Base-by-base conservation (phyloP, 805 yeast genomes). In the Lipomyces oligophaga region DNA sequence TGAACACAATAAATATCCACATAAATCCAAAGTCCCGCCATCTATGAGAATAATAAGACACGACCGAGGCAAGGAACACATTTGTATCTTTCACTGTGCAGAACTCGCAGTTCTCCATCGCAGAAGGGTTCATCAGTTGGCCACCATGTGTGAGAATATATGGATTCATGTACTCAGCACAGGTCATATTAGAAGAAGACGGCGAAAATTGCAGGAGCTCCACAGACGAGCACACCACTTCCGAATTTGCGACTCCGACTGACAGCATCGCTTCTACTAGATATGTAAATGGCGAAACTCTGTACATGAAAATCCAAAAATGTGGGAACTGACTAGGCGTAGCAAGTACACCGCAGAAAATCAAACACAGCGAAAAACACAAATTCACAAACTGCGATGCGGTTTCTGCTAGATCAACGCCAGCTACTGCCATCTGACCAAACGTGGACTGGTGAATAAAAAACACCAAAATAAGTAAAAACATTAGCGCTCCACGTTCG, bases 301-400 rank as follows among this genome's bases (percentile, higher is more conserved):
- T 75, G 76, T 83, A 81, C 88, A 85, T 83, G 63, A 83, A 85
- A 34, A 77, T 78, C 94, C 94, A 85, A 70, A 85, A 85, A 1
- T 86, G 80, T 10, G 94, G 93, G 81, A 84, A 74, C 41, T 71
- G 64, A 2, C 54, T 32, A 3, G 68, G 68, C 10, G 78, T 75
- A 55, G 79, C 85, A 45, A 80, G 69, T 42, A 82, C 83, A 69
- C 88, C 86, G 64, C 85, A 75, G 70, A 84, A 83, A 16, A 80
- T 69, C 44, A 82, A 72, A 57, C 76, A 64, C 59, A 83, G 75
- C 30, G 82, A 69, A 63, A 78, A 75, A 50, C 75, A 64, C 57
- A 83, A 38, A 35, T 53, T 56, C 8, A 52, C 25, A 10, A 57
- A 15, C 34, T 51, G 43, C n/a, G 58, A 60, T 15, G 60, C 60